Evolutionary conservation across 352 stramenopile genomes (phyloP), one percentile per base, ranked within the genome.

Genomic region (Globisporangium echinulatum): DNA sequence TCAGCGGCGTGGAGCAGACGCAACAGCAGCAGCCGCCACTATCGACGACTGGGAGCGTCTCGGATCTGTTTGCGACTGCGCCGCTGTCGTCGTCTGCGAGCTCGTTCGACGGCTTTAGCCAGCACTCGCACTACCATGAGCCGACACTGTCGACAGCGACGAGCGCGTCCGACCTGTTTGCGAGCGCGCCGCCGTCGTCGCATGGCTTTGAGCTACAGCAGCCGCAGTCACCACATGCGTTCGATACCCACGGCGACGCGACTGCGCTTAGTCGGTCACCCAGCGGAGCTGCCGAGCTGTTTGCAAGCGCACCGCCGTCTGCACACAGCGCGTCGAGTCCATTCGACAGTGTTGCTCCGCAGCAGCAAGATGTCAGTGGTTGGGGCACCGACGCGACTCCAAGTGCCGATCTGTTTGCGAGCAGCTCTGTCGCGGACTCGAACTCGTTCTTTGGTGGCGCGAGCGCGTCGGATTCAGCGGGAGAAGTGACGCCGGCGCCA

Each of bases 1-100:
- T 48, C 17, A 43, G 54, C 43, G 50, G 50, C 51, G 58, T 63
- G 15, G 42, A 63, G 10, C 58, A 63, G 25, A 39, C 46, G 25
- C 49, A 57, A 25, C 49, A 64, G 44, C 50, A 59, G 17, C 43
- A 64, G n/a, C 46, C 62, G 40, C 48, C 61, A 49, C 33, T 50
- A 4, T 36, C 51, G 33, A 56, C 19, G 4, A 52, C 56, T 1
- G 59, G 61, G 47, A 53, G 50, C 15, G 42, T 54, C 39, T 39
- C 54, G 17, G 50, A 58, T 44, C 15, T 63, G 43, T 63, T 63
- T 48, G 50, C 43, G 42, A 63, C 43, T 10, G 25, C 19, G 8
- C 49, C 57, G 3, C 49, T 40, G 25, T 56, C 57, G 57, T 25
- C 25, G 25, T 1, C 25, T 25, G 25, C 25, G 25, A 25, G 25